Base-by-base conservation (phyloP, 805 yeast species). In the Candida pseudoglaebosa region DNA sequence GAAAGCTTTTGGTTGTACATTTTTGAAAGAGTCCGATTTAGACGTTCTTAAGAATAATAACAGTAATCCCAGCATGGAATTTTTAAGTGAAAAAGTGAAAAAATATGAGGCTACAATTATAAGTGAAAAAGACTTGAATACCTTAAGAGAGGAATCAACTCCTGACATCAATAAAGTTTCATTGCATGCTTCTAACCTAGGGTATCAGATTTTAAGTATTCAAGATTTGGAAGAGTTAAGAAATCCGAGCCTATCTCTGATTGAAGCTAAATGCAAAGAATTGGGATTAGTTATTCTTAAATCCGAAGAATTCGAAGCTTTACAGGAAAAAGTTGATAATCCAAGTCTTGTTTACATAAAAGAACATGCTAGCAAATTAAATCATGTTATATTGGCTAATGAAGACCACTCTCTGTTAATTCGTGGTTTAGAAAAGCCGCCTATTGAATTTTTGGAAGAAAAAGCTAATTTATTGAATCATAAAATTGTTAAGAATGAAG, bases 261-360 rank as follows among this genome's bases (percentile, higher is more conserved):
- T 26, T 26, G 29, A 26, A 10, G n/a, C 15, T n/a, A 26, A 26
- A 26, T 26, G 29, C 15, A 9, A 26, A 26, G 29, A 26, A 26
- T 10, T 13, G 9, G 71, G 71, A 1, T 48, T 68, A 19, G 61
- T 65, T 2, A 53, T 67, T 2, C 37, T 67, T 7, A 61, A 69
- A 2, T 24, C 32, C 3, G 34, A 31, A 17, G 32, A 40, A 19
- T 19, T 14, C 9, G 24, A 32, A 8, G 12, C 7, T 18, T 22
- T 33, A 17, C 8, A 19, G n/a, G 24, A 20, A 12, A 32, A 32
- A n/a, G 44, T 48, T 6, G 17, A 34, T 4, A 34, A 20, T 32
- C 62, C 53, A 24, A 37, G 48, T 20, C 34, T 45, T 13, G 50
- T 47, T 2, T 42, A 38, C 26, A 33, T 56, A 12, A 28, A 30